Base-by-base conservation (phyloP, 1,139 yeast species). In the Petasospora rhodanensis region DNA sequence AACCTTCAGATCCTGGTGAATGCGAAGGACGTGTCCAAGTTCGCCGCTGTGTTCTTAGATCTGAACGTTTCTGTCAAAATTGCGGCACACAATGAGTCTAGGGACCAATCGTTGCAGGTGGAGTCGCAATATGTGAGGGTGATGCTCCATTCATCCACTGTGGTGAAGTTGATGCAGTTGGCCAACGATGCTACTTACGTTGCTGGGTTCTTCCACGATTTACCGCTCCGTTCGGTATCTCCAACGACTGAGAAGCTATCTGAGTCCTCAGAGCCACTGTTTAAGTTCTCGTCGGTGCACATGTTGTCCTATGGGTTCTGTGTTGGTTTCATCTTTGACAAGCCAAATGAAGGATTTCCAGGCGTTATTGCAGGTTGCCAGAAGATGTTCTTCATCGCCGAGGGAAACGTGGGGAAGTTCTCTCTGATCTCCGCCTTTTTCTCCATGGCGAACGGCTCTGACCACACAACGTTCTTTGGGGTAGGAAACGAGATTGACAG, bases 331-430 rank as follows among this genome's bases (percentile, higher is more conserved):
- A 54, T 85, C 6, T 81, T 81, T 52, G 68, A 66, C 14, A 55
- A 56, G n/a, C 51, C 51, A 0, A 18, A 37, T 9, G 36, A 36
- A 18, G 40, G 56, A 5, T 62, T 62, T 17, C 71, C 72, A 15
- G 96, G 95, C 14, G 52, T 84, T n/a, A 76, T 82, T 26, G 44
- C 76, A 28, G 96, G 96, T 0, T 85, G 84, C 34, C 84, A 82
- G 41, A 60, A 79, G 23, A 70, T 80, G 28, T 79, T 76, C 47
- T 77, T 82, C 1, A 73, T 76, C 0, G 69, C 76, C 18, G 80
- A 77, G 35, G 71, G 70, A 22, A 65, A 64, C n/a, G 56, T 72
- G 31, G 93, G 91, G 3, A 79, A 79, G 46, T 62, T 81, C 22
- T 72, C 85, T 0, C 61, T 80, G 39, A 63, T 76, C 42, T 80